Conservation (phyloP, 306 rosid genomes). For the Ormosia emarginata region DNA sequence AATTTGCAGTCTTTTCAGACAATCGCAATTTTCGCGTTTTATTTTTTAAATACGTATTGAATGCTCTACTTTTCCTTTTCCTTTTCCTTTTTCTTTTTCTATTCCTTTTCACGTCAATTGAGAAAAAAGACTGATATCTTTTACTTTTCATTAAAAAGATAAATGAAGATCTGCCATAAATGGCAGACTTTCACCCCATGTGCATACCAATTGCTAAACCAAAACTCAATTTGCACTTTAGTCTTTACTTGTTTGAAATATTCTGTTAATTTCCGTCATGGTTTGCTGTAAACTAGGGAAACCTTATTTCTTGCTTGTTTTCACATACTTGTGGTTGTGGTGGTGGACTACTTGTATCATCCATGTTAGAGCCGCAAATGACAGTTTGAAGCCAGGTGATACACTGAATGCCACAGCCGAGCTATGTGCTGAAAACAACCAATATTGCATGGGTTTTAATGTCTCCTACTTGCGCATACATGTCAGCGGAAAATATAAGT, state of each 20-base stretch:
- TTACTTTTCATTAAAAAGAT: too few species aligned
- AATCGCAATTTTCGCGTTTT: too few species aligned
- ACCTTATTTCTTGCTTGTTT: neutral
- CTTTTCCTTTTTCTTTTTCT: too few species aligned
- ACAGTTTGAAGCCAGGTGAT: neutral
- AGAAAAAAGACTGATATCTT: too few species aligned
- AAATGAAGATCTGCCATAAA: neutral
- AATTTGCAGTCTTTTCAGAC: too few species aligned
- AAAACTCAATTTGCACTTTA: neutral
- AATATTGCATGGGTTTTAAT: neutral
- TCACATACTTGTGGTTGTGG: neutral
- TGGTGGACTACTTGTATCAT: neutral
- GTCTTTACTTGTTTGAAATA: neutral
- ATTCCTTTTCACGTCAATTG: too few species aligned
- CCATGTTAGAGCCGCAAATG: neutral
- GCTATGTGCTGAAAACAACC: neutral
- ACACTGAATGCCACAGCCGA: neutral
- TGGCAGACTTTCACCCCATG: neutral
- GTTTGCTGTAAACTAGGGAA: neutral
- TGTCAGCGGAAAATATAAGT: accelerated
- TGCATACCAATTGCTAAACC: neutral
- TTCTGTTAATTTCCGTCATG: neutral
- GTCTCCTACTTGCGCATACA: neutral
- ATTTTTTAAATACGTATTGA: too few species aligned
- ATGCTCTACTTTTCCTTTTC: too few species aligned